Evolutionary conservation across 805 yeast species (phyloP).

Genomic region (Saccharomycopsis javanensis): DNA sequence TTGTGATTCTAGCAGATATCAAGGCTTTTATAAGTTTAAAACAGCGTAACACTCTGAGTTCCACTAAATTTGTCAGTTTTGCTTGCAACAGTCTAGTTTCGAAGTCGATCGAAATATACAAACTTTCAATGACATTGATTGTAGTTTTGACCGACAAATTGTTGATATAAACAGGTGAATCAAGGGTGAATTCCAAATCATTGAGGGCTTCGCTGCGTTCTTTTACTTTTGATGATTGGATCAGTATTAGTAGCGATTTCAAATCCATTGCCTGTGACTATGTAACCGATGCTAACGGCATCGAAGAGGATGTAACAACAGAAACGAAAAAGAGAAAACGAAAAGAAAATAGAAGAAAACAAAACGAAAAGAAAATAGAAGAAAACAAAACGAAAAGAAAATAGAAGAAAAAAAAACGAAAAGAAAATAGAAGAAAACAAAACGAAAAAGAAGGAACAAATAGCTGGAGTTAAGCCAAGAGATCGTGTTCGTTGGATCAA

Average conservation of each 20-base stretch:
- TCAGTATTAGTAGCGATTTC: conserved; percentile 13
- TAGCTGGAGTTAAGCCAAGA: no score
- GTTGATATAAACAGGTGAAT: conserved; percentile 12
- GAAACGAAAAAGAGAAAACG: no score
- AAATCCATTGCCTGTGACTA: background rate
- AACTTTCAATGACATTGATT: background rate
- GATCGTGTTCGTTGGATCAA: no score
- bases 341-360: background rate
- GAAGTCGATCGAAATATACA: background rate
- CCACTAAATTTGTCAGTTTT: conserved; percentile 22
- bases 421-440: background rate
- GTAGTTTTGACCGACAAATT: conserved; percentile 3
- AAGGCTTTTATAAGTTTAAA: background rate
- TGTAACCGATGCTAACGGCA: background rate
- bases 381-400: background rate
- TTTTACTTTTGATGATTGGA: conserved; percentile 42
- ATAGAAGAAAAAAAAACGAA: background rate
- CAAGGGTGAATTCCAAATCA: conserved; percentile 27
- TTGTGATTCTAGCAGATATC: background rate
- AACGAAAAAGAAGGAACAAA: background rate
- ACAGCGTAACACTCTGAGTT: conserved; percentile 27
- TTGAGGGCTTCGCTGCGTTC: conserved; percentile 46
- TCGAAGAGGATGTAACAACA: background rate
- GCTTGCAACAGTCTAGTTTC: conserved; percentile 1
- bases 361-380: background rate